Evolutionary conservation across 1,139 yeast species (phyloP), one percentile per base, ranked within the genome.

Genomic region (Chernovozyma aurita): DNA sequence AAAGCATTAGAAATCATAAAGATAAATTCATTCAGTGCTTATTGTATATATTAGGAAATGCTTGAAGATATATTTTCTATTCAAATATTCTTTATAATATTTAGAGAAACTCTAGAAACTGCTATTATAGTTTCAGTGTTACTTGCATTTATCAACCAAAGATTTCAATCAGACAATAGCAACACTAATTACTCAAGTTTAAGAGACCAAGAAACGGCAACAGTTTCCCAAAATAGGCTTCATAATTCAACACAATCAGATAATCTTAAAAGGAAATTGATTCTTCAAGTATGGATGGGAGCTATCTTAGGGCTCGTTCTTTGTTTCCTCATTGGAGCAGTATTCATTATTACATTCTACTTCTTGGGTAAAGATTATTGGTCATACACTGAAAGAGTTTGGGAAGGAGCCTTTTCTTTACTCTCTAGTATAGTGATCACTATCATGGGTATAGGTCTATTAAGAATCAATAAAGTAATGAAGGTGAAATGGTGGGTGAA

Each of bases 361-460:
- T 61, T 82, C 35, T 65, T 85, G 37, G 90, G 94, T 27, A 78
- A 76, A 41, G 92, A 88, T 61, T 74, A 85, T 42, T 86, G 95
- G 83, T 78, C 90, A 18, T 66, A 73, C 38, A 78, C 96, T 1
- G 97, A 88, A 57, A 76, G 94, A 50, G 58, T 87, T 32, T 88
- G 97, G 97, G 97, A 88, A 63, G 96, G 95, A 32, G 63, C 81
- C 8, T 88, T 88, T 57, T 85, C 94, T 48, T 68, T 88, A 42
- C 63, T 87, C 42, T 88, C 95, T 5, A 77, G 94, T 20, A 50
- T 81, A 8, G 81, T 88, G 65, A 88, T 88, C 53, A 82, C 95
- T 4, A 65, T 84, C 36, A 87, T 88, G 96, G 97, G 97, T 32
- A 63, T 87, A 34, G 87, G 95, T 11, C 76, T 88, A 70, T 69